Evolutionary conservation across 2,329 filamentous ascomycete species (phyloP).

Genomic region (Alternaria burnsii): DNA sequence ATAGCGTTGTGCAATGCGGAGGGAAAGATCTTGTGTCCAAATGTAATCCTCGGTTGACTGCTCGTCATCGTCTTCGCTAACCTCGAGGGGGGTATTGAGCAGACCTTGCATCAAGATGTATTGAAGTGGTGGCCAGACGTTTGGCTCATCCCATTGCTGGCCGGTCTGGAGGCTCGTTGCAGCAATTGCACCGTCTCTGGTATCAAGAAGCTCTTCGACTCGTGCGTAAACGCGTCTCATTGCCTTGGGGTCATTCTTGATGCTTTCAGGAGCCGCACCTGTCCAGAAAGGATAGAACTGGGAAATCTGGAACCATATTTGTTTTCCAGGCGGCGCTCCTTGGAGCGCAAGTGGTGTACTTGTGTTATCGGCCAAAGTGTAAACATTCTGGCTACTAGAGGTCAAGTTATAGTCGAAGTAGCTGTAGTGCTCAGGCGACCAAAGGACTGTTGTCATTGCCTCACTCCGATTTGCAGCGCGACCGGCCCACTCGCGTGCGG

Average conservation of each 20-base stretch:
- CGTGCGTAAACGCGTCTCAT: constrained; percentile 64
- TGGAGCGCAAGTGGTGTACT: constrained; percentile 48
- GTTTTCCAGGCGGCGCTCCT: constrained; percentile 62
- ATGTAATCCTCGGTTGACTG: constrained; percentile 55
- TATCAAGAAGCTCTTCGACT: constrained; percentile 62
- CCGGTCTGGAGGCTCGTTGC: constrained; percentile 69
- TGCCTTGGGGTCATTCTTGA: constrained; percentile 67
- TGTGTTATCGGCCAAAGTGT: constrained; percentile 57
- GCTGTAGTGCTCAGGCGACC: constrained; percentile 68
- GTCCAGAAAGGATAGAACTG: constrained; percentile 77
- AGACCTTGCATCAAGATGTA: constrained; percentile 71
- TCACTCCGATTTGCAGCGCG: constrained; percentile 64
- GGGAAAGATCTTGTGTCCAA: constrained; percentile 64
- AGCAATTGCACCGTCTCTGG: constrained; percentile 65
- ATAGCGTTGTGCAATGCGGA: constrained; percentile 70
- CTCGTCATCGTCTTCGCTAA: constrained; percentile 60
- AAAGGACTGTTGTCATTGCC: constrained; percentile 70
- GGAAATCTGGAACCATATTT: constrained; percentile 66
- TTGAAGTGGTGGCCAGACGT: constrained; percentile 74
- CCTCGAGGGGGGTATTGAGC: constrained; percentile 66
- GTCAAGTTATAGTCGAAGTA: constrained; percentile 77
- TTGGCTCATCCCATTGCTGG: constrained; percentile 76
- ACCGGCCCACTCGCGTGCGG: constrained; percentile 60
- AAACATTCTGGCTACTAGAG: constrained; percentile 64
- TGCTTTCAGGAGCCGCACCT: constrained; percentile 65